phyloP scores from a whole-genome alignment of 2,329 filamentous ascomycete genomes.

The Leptosphaerulina australis region DNA sequence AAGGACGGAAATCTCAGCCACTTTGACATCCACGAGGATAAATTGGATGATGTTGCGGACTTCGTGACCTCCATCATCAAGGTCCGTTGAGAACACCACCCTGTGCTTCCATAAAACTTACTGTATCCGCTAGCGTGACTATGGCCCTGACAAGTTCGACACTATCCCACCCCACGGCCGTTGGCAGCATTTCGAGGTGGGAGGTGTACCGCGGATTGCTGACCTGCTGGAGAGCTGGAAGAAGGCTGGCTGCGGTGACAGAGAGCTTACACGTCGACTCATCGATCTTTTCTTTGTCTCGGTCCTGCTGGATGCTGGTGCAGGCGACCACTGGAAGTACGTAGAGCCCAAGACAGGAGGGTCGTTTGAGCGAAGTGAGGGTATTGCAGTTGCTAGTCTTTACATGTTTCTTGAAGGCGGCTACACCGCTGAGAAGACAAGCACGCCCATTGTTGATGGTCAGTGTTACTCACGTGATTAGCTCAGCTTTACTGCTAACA shows the following conservation, averaged over 20 bases:
- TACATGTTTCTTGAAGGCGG: constrained; percentile 89
- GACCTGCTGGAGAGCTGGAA: constrained; percentile 71
- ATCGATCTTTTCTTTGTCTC: constrained; percentile 80
- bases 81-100: constrained; percentile 59
- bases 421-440: constrained; percentile 76
- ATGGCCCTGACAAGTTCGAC: constrained; percentile 61
- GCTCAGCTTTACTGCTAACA: constrained; percentile 2
- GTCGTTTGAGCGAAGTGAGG: constrained; percentile 81
- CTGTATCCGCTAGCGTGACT: constrained; percentile 63
- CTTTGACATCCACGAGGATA: constrained; percentile 82
- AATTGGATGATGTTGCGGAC: constrained; percentile 77
- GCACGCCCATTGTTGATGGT: constrained; percentile 70
- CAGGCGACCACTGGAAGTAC: constrained; percentile 87
- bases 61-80: constrained; percentile 91
- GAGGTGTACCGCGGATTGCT: constrained; percentile 72
- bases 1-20: constrained; percentile 65
- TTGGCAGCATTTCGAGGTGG: constrained; percentile 82
- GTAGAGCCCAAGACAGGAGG: constrained; percentile 83
- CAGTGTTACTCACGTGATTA: constrained; percentile 54
- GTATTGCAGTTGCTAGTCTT: constrained; percentile 74
- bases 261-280: constrained; percentile 73
- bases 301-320: constrained; percentile 82
- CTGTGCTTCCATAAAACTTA: not conserved
- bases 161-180: constrained; percentile 70
- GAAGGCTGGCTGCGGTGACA: constrained; percentile 60